Conservation (phyloP, 2,329 filamentous ascomycete genomes). For the Fusarium keratoplasticum region DNA sequence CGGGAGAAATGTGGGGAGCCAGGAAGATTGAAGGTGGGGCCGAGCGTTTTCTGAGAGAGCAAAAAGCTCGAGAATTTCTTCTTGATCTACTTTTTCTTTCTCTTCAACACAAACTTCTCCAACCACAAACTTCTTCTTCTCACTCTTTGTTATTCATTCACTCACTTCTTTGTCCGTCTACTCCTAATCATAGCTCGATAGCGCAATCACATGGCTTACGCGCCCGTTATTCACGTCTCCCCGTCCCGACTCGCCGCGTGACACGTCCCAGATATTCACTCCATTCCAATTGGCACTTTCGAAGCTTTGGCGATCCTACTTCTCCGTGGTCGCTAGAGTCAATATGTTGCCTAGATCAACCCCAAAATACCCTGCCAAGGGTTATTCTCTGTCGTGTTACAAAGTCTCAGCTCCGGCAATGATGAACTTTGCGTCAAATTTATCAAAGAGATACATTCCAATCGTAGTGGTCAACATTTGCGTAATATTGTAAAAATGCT, state of each 20-base stretch:
- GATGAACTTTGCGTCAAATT: constrained; percentile 88
- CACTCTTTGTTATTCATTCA: neutral
- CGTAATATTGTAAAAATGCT: neutral
- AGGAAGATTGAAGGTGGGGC: constrained; percentile 30
- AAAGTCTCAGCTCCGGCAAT: constrained; percentile 80
- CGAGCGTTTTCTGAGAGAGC: constrained; percentile 2
- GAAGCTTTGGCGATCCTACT: constrained; percentile 84
- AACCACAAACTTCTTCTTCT: neutral
- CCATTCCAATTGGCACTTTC: constrained; percentile 75
- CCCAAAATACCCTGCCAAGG: constrained; percentile 85
- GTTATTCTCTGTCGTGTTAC: constrained; percentile 95
- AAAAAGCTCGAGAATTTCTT: constrained; percentile 32
- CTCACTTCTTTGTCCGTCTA: neutral
- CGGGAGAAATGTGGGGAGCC: constrained; percentile 16
- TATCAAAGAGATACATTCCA: constrained; percentile 73
- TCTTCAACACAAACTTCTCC: constrained; percentile 19
- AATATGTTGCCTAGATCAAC: constrained; percentile 87
- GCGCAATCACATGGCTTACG: constrained; percentile 23
- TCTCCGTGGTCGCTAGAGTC: constrained; percentile 82
- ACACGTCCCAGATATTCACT: constrained; percentile 19
- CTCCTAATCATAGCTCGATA: constrained; percentile 26
- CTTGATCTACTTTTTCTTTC: constrained; percentile 9
- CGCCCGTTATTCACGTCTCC: constrained; percentile 3
- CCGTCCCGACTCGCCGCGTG: constrained; percentile 17
- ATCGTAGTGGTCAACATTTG: neutral